These are phyloP conservation scores for Chaetomium tenue DNA, from an alignment of 495 filamentous ascomycete genomes.

Conservation along the genomic window DNA sequence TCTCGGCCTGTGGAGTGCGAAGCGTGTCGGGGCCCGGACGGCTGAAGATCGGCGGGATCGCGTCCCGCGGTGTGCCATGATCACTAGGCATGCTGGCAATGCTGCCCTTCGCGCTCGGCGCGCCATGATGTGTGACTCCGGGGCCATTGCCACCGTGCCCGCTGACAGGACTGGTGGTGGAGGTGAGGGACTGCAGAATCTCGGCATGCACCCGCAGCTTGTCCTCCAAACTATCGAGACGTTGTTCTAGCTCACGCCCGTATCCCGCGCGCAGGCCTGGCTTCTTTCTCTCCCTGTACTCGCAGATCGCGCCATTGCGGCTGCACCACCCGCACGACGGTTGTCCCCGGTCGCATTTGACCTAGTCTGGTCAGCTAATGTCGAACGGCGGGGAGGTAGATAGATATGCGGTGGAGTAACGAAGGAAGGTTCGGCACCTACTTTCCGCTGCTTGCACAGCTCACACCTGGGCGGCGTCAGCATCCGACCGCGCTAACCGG, in stretches of 20 bases:
- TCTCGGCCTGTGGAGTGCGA: conserved; percentile 58
- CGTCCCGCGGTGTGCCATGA: conserved; percentile 47
- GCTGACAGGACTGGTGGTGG: conserved; percentile 28
- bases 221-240: conserved; percentile 60
- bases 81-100: conserved; percentile 47
- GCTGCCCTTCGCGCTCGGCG: conserved; percentile 49
- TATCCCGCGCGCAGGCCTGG: conserved; percentile 82
- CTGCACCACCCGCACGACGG: conserved; percentile 87
- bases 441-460: conserved; percentile 79
- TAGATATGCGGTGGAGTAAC: background rate
- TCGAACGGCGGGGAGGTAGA: background rate
- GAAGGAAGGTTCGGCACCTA: conserved; percentile 35
- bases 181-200: conserved; percentile 41
- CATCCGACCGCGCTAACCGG: background rate
- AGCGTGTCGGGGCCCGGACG: conserved; percentile 38
- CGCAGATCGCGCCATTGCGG: conserved; percentile 72
- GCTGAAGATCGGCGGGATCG: conserved; percentile 36
- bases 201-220: conserved; percentile 51
- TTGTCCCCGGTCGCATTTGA: conserved; percentile 79
- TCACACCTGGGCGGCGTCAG: conserved; percentile 57
- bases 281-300: conserved; percentile 85
- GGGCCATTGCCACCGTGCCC: conserved; percentile 46
- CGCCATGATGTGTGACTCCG: conserved; percentile 42
- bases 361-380: conserved; percentile 39
- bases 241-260: conserved; percentile 80